These are phyloP conservation scores for Pleurotus giganteus DNA, from an alignment of 768 basidiomycete genomes.

Conservation along the genomic window DNA sequence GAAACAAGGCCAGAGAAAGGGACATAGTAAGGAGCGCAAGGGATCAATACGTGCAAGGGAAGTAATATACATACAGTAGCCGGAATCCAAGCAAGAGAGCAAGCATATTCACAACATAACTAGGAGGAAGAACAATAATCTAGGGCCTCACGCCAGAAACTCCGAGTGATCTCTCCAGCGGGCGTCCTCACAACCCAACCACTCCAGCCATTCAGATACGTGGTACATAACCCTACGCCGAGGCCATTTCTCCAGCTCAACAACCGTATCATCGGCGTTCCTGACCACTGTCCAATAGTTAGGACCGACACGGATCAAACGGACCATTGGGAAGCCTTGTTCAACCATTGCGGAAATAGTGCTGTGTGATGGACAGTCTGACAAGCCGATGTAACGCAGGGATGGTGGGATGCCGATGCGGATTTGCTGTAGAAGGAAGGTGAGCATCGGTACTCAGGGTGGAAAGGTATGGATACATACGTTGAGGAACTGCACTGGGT, in stretches of 20 bases:
- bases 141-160: background rate
- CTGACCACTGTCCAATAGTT: constrained; percentile 51
- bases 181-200: constrained; percentile 63
- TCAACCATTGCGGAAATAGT: constrained; percentile 46
- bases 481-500: constrained; percentile 40
- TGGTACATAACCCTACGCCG: constrained; percentile 50
- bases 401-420: constrained; percentile 52
- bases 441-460: background rate
- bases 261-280: constrained; percentile 24
- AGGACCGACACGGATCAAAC: constrained; percentile 51
- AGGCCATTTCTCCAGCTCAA: constrained; percentile 50
- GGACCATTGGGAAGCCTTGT: constrained; percentile 61
- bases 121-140: background rate
- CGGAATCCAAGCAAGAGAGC: background rate
- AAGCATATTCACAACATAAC: background rate
- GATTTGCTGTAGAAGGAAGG: constrained; percentile 43
- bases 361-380: constrained; percentile 39
- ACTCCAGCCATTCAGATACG: constrained; percentile 61
- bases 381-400: constrained; percentile 56
- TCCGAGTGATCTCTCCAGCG: constrained; percentile 14
- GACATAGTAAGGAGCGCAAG: background rate
- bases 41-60: no score
- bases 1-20: no score
- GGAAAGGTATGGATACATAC: constrained; percentile 22
- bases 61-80: background rate